Conservation (phyloP, 805 yeast genomes). For the Sugiyamaella americana region DNA sequence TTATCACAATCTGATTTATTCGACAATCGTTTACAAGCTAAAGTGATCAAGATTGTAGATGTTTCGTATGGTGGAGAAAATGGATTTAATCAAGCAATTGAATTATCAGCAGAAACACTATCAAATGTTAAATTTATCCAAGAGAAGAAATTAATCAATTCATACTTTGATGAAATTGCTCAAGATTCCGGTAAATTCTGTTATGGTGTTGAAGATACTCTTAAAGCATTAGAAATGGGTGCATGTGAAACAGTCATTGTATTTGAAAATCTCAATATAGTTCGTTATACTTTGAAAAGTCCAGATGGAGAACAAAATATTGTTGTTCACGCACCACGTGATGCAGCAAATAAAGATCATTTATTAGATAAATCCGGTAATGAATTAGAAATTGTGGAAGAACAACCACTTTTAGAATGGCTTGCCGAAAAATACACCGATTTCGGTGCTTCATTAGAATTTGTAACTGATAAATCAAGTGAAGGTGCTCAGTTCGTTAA, state of each 20-base stretch:
- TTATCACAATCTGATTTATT: constrained; percentile 88
- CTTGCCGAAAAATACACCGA: constrained; percentile 92
- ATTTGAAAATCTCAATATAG: constrained; percentile 80
- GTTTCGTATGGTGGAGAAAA: constrained; percentile 99
- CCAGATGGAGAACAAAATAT: constrained; percentile 71
- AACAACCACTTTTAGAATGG: constrained; percentile 91
- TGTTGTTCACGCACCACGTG: constrained; percentile 61
- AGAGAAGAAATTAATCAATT: constrained; percentile 90
- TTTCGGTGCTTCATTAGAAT: constrained; percentile 93
- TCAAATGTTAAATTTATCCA: constrained; percentile 97
- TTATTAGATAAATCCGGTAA: constrained; percentile 76
- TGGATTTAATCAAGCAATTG: constrained; percentile 99
- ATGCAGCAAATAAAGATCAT: constrained; percentile 66
- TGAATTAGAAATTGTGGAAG: constrained; percentile 85
- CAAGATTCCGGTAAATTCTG: constrained; percentile 97
- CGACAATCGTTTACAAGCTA: constrained; percentile 80
- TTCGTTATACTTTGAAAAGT: constrained; percentile 80
- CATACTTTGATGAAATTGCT: constrained; percentile 93
- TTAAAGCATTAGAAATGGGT: constrained; percentile 94
- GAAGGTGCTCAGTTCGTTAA: constrained; percentile 98
- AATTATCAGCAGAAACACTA: constrained; percentile 92
- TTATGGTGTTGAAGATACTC: constrained; percentile 93
- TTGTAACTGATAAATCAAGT: constrained; percentile 91
- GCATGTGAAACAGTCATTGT: constrained; percentile 92
- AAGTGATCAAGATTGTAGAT: constrained; percentile 89